phyloP scores from a whole-genome alignment of 345 rosid genomes.

The Brassica carinata region DNA sequence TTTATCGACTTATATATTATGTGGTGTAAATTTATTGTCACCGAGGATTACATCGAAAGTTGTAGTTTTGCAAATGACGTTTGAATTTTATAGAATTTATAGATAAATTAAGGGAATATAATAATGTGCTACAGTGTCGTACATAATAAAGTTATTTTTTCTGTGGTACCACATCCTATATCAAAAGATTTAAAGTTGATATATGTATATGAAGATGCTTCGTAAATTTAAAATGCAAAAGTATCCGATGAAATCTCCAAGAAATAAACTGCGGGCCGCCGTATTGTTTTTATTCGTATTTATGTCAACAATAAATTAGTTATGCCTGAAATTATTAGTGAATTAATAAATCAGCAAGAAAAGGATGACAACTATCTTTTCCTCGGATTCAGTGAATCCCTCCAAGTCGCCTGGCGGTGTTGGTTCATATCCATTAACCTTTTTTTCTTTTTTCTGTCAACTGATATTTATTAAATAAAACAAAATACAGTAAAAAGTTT shows the following conservation, averaged over 20 bases:
- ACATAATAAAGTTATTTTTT: neutral
- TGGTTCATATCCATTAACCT: neutral
- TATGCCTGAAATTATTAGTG: neutral
- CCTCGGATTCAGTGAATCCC: constrained; percentile 37
- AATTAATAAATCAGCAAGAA: neutral
- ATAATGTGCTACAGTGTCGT: neutral
- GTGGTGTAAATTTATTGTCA: neutral
- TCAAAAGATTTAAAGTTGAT: neutral
- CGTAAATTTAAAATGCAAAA: too few relatives aligned
- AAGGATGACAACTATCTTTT: constrained; percentile 8
- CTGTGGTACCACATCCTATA: neutral
- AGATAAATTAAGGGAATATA: neutral
- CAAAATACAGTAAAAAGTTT: too few relatives aligned
- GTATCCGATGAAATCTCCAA: neutral
- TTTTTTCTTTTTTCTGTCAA: neutral
- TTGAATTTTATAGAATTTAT: neutral
- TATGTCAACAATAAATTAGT: too few relatives aligned
- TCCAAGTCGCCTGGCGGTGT: constrained; percentile 38
- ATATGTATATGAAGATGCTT: constrained; percentile 5
- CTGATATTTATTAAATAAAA: too few relatives aligned
- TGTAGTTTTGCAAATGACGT: neutral
- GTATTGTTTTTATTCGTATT: neutral
- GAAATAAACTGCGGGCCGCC: neutral
- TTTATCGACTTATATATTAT: neutral
- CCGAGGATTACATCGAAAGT: neutral